Evolutionary conservation across 225 moss, liverwort and hornwort genomes (phyloP), one percentile per base, ranked within the genome.

Genomic region (Climacium dendroides): DNA sequence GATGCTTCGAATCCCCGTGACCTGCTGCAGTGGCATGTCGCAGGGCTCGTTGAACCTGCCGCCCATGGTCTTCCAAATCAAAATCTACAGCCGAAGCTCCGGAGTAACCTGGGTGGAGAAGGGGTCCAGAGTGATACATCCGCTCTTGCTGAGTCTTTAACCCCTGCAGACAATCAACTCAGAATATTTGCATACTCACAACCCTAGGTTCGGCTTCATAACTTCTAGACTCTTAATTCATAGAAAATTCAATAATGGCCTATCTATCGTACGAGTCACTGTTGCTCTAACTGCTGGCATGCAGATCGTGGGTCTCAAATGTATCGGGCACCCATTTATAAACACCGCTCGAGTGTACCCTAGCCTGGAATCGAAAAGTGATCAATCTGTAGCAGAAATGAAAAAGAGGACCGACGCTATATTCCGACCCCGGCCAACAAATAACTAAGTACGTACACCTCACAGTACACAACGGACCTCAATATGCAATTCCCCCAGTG

Each of bases 1-100:
- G 85, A 87, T 85, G 92, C 90, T 90, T 92, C 45, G 90, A 82
- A 83, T 91, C 94, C 61, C 86, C 91, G 57, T 89, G 91, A 47
- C 85, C 89, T 81, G 87, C 91, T 81, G 82, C 82, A 63, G 87
- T 71, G 47, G 74, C 83, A 54, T 84, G 84, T 80, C 90, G 92
- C 57, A 86, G 48, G 89, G 98, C 99, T 79, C 95, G 94, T 87
- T 96, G 95, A 81, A 95, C 85, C 90, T 95, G 96, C 83, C 97
- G 96, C 81, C 95, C 97, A 89, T 97, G 99, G 70, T 96, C 96
- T 93, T 97, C 99, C 95, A 99, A 93, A 94, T 99, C 98, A 94
- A 96, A 96, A 96, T 99, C 99, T 94, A 96, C 94, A 93, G 95
- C 89, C 89, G 93, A 94, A 88, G 96, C 93, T 88, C 95, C 95